Base-by-base conservation (phyloP, 2,329 filamentous ascomycete species). In the Graphilbum sp. region DNA sequence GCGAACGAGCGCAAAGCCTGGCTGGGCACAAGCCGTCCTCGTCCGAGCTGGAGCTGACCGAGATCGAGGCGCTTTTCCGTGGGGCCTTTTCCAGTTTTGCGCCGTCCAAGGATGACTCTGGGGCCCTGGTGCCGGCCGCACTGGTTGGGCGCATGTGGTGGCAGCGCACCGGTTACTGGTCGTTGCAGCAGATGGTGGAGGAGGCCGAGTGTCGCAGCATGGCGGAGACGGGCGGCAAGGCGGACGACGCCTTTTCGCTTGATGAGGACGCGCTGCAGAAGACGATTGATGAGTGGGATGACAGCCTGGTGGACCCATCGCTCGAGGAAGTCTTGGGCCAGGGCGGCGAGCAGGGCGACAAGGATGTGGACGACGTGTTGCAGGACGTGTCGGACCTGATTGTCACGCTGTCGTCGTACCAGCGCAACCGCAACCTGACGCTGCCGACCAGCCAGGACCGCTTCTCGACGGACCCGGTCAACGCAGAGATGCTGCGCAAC, bases 11-110 rank as follows among this genome's bases (percentile, higher is more conserved):
- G 2, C 62, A 84, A 47, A 85, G 79, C 48, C 62, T 71, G 50
- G 75, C 60, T 31, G 76, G 66, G 46, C 68, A 61, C 52, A 71
- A 75, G 55, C 69, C 67, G 5, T 67, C 68, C 2, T 55, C 62
- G 5, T 58, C 59, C 1, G 72, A 77, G 45, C 51, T 71, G 1
- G 66, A 80, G 50, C 62, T 72, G 47, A 69, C 72, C 4, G 79
- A 79, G 52, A 72, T 85, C 57, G 81, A 87, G 47, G 68, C 76
- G 0, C 60, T 87, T 10, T 88, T 87, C 51, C 69, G 79, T 23
- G 74, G 78, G 39, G 81, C 77, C 2, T 88, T 86, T 54, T 85
- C 79, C 1, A 81, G 78, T 50, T 88, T 87, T 53, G 82, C 82
- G 6, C 82, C 82, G 0, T 75, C 70, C 37, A 77, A 72, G 47